A percentile compares a stretch with the other conserved stretches of the same genome.
Evolutionary conservation across 2,329 filamentous ascomycete genomes (phyloP).

Genomic region (Cryphonectria parasitica): DNA sequence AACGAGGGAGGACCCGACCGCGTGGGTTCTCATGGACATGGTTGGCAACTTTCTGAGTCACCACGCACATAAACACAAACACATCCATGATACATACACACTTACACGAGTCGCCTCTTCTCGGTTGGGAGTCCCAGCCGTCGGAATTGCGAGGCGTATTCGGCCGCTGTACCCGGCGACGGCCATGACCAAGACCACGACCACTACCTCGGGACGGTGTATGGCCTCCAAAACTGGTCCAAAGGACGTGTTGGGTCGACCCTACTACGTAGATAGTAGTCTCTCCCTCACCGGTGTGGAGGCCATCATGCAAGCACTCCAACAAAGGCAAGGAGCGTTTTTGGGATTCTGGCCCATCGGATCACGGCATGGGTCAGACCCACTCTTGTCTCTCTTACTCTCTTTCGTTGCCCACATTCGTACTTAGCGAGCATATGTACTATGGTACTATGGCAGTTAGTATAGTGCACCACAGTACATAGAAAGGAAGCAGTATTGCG

Average conservation of each 20-base stretch:
- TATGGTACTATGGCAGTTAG: background rate
- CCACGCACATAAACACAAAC: background rate
- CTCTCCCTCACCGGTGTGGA: constrained; percentile 27
- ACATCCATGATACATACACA: background rate
- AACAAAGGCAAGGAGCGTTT: constrained; percentile 10
- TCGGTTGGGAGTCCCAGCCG: background rate
- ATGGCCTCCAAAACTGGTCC: background rate
- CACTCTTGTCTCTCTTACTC: background rate
- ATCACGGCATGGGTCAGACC: constrained; percentile 12
- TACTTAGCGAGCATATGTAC: background rate
- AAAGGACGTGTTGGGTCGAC: background rate
- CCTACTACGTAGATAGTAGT: constrained; percentile 13
- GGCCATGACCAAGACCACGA: background rate
- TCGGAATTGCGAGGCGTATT: background rate
- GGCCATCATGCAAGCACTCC: constrained; percentile 22
- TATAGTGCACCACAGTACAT: background rate
- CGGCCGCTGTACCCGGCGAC: constrained; percentile 4
- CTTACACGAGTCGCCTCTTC: background rate
- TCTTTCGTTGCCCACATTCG: background rate
- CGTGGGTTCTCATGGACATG: background rate
- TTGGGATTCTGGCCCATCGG: background rate
- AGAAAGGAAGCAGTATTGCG: background rate
- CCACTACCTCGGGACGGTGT: background rate
- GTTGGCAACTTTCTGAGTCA: background rate
- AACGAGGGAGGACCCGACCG: background rate